Evolutionary conservation across 352 stramenopile species (phyloP).

Genomic region (Peronosclerospora sorghi): DNA sequence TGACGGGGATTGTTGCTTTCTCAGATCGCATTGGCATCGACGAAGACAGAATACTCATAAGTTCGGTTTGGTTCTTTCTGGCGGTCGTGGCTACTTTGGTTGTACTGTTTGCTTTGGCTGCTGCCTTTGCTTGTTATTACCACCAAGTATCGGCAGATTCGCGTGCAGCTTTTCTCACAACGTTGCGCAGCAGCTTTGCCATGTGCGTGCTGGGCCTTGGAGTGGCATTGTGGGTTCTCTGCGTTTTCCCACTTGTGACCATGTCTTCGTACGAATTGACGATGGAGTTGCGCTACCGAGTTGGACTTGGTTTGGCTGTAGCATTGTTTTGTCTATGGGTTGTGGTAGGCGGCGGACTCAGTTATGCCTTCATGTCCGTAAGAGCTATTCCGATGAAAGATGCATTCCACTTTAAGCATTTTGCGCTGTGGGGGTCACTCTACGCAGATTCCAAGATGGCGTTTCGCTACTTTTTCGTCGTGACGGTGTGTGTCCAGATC

Average conservation of each 20-base stretch:
- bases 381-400: slow-evolving; percentile 22
- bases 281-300: slow-evolving; percentile 49
- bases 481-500: slow-evolving; percentile 34
- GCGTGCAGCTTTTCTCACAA: slow-evolving; percentile 12
- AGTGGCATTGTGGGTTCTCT: slow-evolving; percentile 41
- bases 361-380: slow-evolving; percentile 33
- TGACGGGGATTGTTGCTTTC: slow-evolving; percentile 62
- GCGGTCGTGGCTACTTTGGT: slow-evolving; percentile 25
- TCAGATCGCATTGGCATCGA: slow-evolving; percentile 51
- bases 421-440: slow-evolving; percentile 42
- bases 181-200: slow-evolving; percentile 26
- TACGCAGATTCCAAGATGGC: slow-evolving; percentile 43
- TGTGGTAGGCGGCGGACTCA: slow-evolving; percentile 31
- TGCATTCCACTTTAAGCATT: slow-evolving; percentile 36
- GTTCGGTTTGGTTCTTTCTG: slow-evolving; percentile 35
- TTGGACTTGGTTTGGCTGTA: slow-evolving; percentile 31
- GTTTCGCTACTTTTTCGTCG: slow-evolving; percentile 56
- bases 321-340: slow-evolving; percentile 36
- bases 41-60: slow-evolving; percentile 35
- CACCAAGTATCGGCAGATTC: slow-evolving; percentile 17
- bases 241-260: slow-evolving; percentile 41
- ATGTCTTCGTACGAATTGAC: slow-evolving; percentile 49
- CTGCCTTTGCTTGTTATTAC: slow-evolving; percentile 10
- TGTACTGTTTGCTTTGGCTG: slow-evolving; percentile 25
- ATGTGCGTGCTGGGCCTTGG: slow-evolving; percentile 40